Conservation (phyloP, 2,329 filamentous ascomycete species). For the Amesomyces nigricolor region DNA sequence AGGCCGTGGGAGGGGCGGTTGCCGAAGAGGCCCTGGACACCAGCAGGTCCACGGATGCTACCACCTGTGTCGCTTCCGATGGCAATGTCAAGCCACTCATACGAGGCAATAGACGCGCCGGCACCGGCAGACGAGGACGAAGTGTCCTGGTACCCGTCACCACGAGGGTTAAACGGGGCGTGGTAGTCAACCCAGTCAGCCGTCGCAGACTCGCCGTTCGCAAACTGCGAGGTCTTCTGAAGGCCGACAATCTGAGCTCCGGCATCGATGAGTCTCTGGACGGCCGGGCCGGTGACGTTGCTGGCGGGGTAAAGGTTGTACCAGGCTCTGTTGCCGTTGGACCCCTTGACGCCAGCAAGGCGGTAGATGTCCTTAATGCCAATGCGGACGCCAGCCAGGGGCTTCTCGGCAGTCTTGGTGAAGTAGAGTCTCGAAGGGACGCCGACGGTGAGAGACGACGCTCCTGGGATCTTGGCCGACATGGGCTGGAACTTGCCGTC, state of each 20-base stretch:
- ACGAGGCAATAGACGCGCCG: conserved; percentile 36
- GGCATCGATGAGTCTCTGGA: conserved; percentile 46
- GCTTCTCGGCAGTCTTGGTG: conserved; percentile 46
- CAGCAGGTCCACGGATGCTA: conserved; percentile 42
- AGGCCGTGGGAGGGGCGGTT: conserved; percentile 40
- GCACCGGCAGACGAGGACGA: conserved; percentile 42
- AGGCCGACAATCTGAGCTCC: conserved; percentile 42
- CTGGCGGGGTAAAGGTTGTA: too few species aligned
- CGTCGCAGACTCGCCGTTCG: conserved; percentile 40
- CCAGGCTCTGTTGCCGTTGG: conserved; percentile 43
- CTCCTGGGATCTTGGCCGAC: conserved; percentile 30
- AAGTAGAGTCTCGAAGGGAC: conserved; percentile 59
- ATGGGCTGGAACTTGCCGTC: conserved; percentile 31
- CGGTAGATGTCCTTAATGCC: conserved; percentile 58
- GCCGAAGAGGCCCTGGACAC: conserved; percentile 39
- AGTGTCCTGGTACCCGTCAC: conserved; percentile 43
- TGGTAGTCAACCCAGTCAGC: conserved; percentile 43
- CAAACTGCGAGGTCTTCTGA: conserved; percentile 40
- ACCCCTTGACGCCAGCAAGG: conserved; percentile 44
- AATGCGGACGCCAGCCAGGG: conserved; percentile 54
- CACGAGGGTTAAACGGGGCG: conserved; percentile 41
- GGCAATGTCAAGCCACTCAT: conserved; percentile 42
- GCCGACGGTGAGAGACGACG: conserved; percentile 32
- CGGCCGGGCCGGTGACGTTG: too few species aligned
- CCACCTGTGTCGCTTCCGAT: conserved; percentile 43